These are phyloP conservation scores for Penicillium sp. DNA, from an alignment of 2,329 filamentous ascomycete genomes.

Conservation along the genomic window DNA sequence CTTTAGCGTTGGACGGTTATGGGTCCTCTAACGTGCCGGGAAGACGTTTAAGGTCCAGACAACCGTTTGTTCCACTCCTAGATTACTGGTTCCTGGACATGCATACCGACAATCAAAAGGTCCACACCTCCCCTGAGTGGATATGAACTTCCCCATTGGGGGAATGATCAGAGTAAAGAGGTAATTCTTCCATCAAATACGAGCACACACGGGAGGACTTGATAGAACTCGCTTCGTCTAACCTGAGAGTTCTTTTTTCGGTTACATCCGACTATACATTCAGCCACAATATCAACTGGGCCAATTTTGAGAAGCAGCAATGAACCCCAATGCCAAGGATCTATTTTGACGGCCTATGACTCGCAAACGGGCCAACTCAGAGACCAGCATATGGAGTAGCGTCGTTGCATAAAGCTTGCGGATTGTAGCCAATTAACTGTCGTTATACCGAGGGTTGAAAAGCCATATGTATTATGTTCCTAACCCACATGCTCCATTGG, in stretches of 20 bases:
- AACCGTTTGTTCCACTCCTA: not conserved
- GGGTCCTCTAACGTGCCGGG: not conserved
- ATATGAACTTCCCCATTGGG: not conserved
- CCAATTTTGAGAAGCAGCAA: not conserved
- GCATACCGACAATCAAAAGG: not conserved
- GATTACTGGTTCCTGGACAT: constrained; percentile 1
- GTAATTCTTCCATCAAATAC: not conserved
- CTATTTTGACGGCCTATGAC: not conserved
- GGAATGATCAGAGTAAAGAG: not conserved
- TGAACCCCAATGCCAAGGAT: not conserved
- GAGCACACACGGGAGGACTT: not conserved
- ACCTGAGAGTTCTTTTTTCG: not conserved
- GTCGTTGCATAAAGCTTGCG: not conserved
- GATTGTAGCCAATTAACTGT: not conserved
- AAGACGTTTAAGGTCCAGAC: constrained; percentile 2
- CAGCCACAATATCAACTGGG: not conserved
- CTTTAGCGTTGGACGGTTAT: not conserved
- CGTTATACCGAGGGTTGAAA: not conserved
- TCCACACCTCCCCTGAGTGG: constrained; percentile 5
- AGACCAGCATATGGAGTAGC: not conserved
- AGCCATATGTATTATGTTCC: not conserved
- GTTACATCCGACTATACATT: constrained; percentile 10
- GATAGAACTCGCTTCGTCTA: not conserved
- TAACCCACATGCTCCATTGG: not conserved
- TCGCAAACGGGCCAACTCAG: not conserved